Conservation (phyloP, 345 rosid species). For the Reutealis trisperma region DNA sequence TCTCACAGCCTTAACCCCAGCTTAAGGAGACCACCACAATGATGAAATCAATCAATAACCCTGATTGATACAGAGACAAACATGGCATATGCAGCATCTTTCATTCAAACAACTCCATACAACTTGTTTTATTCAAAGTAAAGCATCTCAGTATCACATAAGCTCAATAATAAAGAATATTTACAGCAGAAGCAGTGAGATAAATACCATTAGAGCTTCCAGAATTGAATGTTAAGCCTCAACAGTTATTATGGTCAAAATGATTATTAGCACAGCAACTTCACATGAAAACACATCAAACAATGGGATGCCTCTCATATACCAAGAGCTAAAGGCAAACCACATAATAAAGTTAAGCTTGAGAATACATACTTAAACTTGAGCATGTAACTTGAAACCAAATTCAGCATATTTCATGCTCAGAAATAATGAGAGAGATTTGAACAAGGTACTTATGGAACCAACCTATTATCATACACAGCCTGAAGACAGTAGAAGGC, state of each 20-base stretch:
- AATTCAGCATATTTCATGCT: slow-evolving; percentile 7
- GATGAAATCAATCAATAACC: background rate
- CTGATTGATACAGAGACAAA: background rate
- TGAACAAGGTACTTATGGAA: slow-evolving; percentile 6
- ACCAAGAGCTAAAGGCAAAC: background rate
- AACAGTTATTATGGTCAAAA: background rate
- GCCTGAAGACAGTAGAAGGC: slow-evolving; percentile 74
- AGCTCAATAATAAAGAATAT: slow-evolving; percentile 1
- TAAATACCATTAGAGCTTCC: background rate
- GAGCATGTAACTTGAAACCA: slow-evolving; percentile 10
- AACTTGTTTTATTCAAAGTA: background rate
- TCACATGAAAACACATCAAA: background rate
- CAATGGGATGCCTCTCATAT: background rate
- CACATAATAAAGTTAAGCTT: background rate
- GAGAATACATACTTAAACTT: background rate
- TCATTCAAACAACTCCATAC: background rate
- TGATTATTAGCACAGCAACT: background rate
- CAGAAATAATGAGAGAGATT: background rate
- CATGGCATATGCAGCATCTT: background rate
- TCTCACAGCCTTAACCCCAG: no score
- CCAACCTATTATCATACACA: slow-evolving; percentile 77
- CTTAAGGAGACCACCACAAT: background rate
- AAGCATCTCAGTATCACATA: background rate
- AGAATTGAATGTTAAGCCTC: background rate
- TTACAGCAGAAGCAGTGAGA: background rate